phyloP scores from a whole-genome alignment of 2,329 filamentous ascomycete species.

The Neoarthrinium moseri region DNA sequence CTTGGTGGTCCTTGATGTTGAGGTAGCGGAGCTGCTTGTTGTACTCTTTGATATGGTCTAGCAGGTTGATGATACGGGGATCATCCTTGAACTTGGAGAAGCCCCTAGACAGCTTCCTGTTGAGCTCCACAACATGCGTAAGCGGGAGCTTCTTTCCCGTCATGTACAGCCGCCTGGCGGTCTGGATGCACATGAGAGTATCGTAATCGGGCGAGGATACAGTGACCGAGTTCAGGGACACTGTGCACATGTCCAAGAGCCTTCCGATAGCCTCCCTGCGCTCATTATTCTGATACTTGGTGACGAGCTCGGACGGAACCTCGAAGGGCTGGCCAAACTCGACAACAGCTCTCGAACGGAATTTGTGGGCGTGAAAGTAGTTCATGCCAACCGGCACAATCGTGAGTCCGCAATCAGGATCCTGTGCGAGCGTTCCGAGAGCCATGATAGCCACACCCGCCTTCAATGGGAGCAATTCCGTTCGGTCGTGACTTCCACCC shows the following conservation, averaged over 20 bases:
- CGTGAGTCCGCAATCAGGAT: constrained; percentile 84
- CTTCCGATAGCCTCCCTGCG: constrained; percentile 83
- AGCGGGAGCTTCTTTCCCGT: constrained; percentile 91
- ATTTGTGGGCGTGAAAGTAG: constrained; percentile 99
- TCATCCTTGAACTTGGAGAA: constrained; percentile 94
- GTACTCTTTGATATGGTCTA: constrained; percentile 76
- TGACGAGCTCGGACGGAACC: constrained; percentile 76
- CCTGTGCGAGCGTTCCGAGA: constrained; percentile 79
- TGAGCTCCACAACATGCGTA: constrained; percentile 90
- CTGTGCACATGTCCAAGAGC: constrained; percentile 82
- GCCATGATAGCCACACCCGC: constrained; percentile 98
- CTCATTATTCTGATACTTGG: constrained; percentile 80
- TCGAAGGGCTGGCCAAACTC: constrained; percentile 92
- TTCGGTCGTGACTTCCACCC: constrained; percentile 92
- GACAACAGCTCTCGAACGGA: constrained; percentile 90
- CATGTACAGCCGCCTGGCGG: constrained; percentile 87
- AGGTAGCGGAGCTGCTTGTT: constrained; percentile 84
- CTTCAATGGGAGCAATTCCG: constrained; percentile 88
- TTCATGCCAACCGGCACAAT: constrained; percentile 99
- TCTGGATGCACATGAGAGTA: constrained; percentile 95
- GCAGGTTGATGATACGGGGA: constrained; percentile 73
- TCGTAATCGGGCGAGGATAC: constrained; percentile 93
- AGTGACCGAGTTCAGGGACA: constrained; percentile 82
- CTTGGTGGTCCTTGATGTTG: constrained; percentile 89
- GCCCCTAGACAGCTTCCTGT: constrained; percentile 84